Percentiles rank a stretch among this genome's conserved stretches.
phyloP scores from a whole-genome alignment of 2,329 filamentous ascomycete species.

The Clarireedia homoeocarpa region DNA sequence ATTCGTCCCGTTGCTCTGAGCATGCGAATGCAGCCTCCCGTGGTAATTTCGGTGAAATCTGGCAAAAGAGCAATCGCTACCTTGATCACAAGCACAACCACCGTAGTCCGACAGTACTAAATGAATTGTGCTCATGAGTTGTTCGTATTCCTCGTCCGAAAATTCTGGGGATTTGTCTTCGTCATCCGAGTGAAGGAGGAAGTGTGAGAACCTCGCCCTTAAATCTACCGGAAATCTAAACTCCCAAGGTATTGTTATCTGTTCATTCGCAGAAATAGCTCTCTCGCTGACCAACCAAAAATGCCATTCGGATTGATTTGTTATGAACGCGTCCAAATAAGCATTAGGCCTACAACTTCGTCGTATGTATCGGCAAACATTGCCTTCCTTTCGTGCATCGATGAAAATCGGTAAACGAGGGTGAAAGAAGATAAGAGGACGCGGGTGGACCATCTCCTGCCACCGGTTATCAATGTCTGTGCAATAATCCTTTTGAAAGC shows the following conservation, averaged over 20 bases:
- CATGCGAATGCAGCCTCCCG: slow-evolving; percentile 40
- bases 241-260: slow-evolving; percentile 60
- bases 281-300: slow-evolving; percentile 88
- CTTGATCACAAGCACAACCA: slow-evolving; percentile 66
- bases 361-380: slow-evolving; percentile 77
- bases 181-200: slow-evolving; percentile 31
- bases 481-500: slow-evolving; percentile 66
- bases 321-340: slow-evolving; percentile 70
- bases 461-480: slow-evolving; percentile 58
- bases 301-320: slow-evolving; percentile 70
- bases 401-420: slow-evolving; percentile 85
- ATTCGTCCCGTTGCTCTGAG: slow-evolving; percentile 32
- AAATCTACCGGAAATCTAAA: slow-evolving; percentile 46
- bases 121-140: slow-evolving; percentile 57
- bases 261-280: slow-evolving; percentile 57
- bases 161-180: slow-evolving; percentile 39
- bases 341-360: slow-evolving; percentile 89
- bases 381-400: slow-evolving; percentile 83
- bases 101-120: slow-evolving; percentile 70
- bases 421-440: slow-evolving; percentile 81
- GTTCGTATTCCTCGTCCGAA: slow-evolving; percentile 50
- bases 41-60: slow-evolving; percentile 54
- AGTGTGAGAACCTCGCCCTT: no score
- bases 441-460: slow-evolving; percentile 54
- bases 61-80: slow-evolving; percentile 54